Conservation (phyloP, 2,329 filamentous ascomycete genomes). For the Exophiala viscosa region DNA sequence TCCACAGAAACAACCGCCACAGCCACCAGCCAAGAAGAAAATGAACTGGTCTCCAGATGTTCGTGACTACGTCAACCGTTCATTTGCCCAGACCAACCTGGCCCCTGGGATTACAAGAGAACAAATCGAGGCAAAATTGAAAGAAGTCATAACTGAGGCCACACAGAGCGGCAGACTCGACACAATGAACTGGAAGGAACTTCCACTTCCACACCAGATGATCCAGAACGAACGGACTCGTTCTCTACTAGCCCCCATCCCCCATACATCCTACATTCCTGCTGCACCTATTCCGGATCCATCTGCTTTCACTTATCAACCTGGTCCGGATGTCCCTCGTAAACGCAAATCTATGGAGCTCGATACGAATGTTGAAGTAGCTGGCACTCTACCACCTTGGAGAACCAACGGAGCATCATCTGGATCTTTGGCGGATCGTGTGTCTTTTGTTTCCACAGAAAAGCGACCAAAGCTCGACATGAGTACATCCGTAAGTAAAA, state of each 20-base stretch:
- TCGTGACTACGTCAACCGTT: conserved; percentile 81
- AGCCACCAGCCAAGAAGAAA: conserved; percentile 53
- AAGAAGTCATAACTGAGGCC: conserved; percentile 76
- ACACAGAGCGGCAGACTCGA: conserved; percentile 70
- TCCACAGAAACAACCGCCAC: conserved; percentile 31
- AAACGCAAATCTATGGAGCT: conserved; percentile 78
- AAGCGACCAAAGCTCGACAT: conserved; percentile 49
- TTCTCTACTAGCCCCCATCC: conserved; percentile 25
- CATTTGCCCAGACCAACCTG: conserved; percentile 72
- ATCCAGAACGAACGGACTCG: conserved; percentile 65
- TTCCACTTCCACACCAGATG: conserved; percentile 81
- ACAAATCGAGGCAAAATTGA: conserved; percentile 82
- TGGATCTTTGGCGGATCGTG: conserved; percentile 64
- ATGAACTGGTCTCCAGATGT: conserved; percentile 78
- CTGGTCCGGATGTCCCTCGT: conserved; percentile 46
- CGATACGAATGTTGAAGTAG: conserved; percentile 52
- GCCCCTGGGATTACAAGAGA: conserved; percentile 58
- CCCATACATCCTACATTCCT: conserved; percentile 25
- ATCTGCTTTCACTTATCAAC: conserved; percentile 23
- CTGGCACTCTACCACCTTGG: conserved; percentile 61
- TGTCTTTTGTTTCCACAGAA: conserved; percentile 57
- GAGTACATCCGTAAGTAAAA: conserved; percentile 72
- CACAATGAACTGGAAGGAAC: conserved; percentile 73
- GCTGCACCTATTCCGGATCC: conserved; percentile 17
- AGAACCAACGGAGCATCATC: conserved; percentile 63